phyloP scores from a whole-genome alignment of 495 filamentous ascomycete genomes.

The Penicillium macrosclerotiorum region DNA sequence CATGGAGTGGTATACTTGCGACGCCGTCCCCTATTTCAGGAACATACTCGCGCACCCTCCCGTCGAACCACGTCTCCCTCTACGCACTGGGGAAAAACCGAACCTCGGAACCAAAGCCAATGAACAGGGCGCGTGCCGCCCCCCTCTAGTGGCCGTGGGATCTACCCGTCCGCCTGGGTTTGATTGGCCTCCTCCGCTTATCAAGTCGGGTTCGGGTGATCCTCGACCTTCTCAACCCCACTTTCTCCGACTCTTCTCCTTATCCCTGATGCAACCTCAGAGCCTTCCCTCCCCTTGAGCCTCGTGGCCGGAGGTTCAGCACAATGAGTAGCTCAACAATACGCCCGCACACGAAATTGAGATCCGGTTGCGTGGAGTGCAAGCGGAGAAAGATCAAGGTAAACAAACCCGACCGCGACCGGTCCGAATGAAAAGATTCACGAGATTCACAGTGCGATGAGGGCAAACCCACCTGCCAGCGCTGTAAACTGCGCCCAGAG shows the following conservation, averaged over 20 bases:
- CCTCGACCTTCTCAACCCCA: background rate
- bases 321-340: background rate
- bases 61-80: no score
- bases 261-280: no score
- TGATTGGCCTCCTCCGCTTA: background rate
- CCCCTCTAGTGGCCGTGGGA: background rate
- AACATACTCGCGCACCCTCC: no score
- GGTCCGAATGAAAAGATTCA: no score
- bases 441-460: constrained; percentile 11
- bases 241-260: background rate
- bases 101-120: no score
- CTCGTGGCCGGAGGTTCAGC: no score
- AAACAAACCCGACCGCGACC: no score
- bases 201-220: background rate
- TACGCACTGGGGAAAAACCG: no score
- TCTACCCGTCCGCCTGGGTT: background rate
- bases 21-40: no score
- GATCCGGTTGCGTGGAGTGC: background rate
- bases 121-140: background rate
- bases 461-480: constrained; percentile 3
- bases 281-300: no score
- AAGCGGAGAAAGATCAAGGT: constrained; percentile 1
- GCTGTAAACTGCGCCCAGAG: constrained; percentile 8
- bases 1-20: no score
- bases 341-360: background rate